A percentile compares a stretch with the other conserved stretches of the same genome.
phyloP scores from a whole-genome alignment of 352 stramenopile species.

The Salisapilia sapeloensis region DNA sequence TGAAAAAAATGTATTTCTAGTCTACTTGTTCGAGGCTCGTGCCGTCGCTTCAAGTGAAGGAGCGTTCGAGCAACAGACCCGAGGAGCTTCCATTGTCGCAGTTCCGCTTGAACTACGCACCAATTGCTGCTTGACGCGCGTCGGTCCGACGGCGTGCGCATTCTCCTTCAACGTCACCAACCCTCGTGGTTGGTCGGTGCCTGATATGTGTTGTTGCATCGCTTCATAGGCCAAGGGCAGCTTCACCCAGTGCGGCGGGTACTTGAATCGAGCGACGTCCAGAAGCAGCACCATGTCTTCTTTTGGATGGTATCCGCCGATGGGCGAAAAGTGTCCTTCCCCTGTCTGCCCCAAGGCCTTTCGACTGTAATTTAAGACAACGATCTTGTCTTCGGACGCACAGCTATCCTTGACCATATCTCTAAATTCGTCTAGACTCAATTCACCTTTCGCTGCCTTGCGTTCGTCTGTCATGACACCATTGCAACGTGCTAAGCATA shows the following conservation, averaged over 20 bases:
- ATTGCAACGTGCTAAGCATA: conserved; percentile 49
- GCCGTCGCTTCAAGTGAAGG: conserved; percentile 8
- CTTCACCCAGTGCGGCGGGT: conserved; percentile 80
- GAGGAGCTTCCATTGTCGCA: conserved; percentile 3
- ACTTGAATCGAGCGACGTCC: conserved; percentile 94
- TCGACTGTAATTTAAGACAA: conserved; percentile 88
- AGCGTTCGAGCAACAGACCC: conserved; percentile 13
- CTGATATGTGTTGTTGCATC: conserved; percentile 27
- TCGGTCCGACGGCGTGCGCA: conserved; percentile 16
- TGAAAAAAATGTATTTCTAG: too few species aligned
- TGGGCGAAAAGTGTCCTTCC: conserved; percentile 92
- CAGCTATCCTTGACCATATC: conserved; percentile 61
- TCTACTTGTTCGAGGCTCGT: conserved; percentile 7
- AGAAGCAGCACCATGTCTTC: conserved; percentile 90
- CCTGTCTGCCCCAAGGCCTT: conserved; percentile 88
- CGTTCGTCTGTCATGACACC: conserved; percentile 27
- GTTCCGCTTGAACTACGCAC: conserved; percentile 13
- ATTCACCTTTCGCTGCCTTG: conserved; percentile 18
- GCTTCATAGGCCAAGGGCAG: conserved; percentile 28
- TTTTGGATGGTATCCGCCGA: conserved; percentile 86
- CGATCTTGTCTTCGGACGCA: conserved; percentile 51
- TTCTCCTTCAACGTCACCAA: conserved; percentile 24
- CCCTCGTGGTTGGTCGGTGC: conserved; percentile 11
- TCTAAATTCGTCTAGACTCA: conserved; percentile 35
- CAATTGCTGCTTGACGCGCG: conserved; percentile 19